These are phyloP conservation scores for Trichoderma breve DNA, from an alignment of 2,329 filamentous ascomycete genomes.

Conservation along the genomic window DNA sequence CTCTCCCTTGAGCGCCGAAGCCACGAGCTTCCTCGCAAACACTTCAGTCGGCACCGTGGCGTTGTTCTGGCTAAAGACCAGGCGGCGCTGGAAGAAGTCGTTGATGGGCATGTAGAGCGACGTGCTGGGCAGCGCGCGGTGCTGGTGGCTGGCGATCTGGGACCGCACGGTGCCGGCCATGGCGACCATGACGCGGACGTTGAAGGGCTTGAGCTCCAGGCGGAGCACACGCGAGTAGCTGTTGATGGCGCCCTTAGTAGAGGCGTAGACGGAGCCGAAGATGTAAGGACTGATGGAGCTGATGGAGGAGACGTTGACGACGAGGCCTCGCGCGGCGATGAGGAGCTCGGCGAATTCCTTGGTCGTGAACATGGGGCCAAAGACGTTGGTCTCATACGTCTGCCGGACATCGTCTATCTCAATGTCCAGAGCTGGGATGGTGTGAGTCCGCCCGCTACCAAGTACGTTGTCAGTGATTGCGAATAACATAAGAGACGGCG, in stretches of 20 bases:
- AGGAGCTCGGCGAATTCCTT: slow-evolving; percentile 50
- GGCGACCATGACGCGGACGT: slow-evolving; percentile 56
- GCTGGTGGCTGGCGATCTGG: slow-evolving; percentile 45
- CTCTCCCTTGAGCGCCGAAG: slow-evolving; percentile 41
- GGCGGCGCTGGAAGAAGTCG: slow-evolving; percentile 46
- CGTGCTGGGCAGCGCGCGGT: slow-evolving; percentile 42
- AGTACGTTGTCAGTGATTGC: background rate
- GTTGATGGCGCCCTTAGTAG: slow-evolving; percentile 54
- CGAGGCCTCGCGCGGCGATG: slow-evolving; percentile 49
- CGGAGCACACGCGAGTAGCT: slow-evolving; percentile 54
- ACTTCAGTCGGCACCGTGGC: slow-evolving; percentile 43
- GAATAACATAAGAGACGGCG: too few species aligned
- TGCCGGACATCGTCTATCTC: slow-evolving; percentile 51
- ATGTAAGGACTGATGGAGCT: slow-evolving; percentile 51
- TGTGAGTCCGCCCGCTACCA: slow-evolving; percentile 49
- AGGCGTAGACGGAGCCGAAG: slow-evolving; percentile 54
- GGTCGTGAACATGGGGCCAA: slow-evolving; percentile 56
- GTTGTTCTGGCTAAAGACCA: slow-evolving; percentile 49
- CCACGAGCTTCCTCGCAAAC: slow-evolving; percentile 45
- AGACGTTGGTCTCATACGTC: slow-evolving; percentile 58
- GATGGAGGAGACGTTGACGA: slow-evolving; percentile 56
- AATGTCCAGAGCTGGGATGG: slow-evolving; percentile 51
- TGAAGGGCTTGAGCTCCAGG: slow-evolving; percentile 52
- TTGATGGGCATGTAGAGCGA: slow-evolving; percentile 49
- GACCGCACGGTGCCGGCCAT: slow-evolving; percentile 54